Percentiles rank a stretch among this genome's conserved stretches.
Evolutionary conservation across 306 rosid species (phyloP).

Genomic region (Cucurbita ficifolia): DNA sequence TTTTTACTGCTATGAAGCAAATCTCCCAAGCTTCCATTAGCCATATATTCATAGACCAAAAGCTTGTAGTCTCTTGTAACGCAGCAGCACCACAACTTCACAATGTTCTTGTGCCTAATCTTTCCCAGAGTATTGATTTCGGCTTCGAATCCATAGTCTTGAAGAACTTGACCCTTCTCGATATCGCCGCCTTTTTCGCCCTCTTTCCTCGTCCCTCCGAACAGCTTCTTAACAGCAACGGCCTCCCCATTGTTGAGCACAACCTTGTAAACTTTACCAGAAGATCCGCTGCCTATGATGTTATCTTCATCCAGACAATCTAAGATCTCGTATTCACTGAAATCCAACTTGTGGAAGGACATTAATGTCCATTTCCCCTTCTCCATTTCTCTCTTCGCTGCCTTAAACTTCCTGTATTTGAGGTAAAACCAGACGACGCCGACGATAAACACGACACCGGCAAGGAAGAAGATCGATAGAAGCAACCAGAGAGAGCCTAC

Average conservation of each 20-base stretch:
- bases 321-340: constrained; percentile 62
- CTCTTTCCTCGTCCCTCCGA: constrained; percentile 23
- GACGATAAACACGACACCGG: constrained; percentile 27
- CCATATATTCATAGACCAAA: constrained; percentile 71
- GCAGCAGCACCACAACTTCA: constrained; percentile 64
- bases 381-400: constrained; percentile 37
- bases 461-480: constrained; percentile 6
- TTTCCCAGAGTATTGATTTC: constrained; percentile 79
- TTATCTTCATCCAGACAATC: constrained; percentile 56
- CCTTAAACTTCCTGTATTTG: constrained; percentile 12
- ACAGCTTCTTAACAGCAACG: constrained; percentile 83
- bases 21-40: constrained; percentile 71
- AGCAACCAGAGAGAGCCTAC: constrained; percentile 6
- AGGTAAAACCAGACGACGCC: constrained; percentile 30
- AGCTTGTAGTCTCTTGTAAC: constrained; percentile 63
- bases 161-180: constrained; percentile 24
- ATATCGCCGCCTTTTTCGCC: constrained; percentile 11
- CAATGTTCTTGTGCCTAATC: constrained; percentile 77
- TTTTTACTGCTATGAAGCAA: constrained; percentile 60
- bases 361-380: constrained; percentile 87
- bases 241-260: constrained; percentile 25
- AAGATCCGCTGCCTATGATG: constrained; percentile 66
- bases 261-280: constrained; percentile 82
- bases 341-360: constrained; percentile 72
- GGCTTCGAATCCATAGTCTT: constrained; percentile 28